These are phyloP conservation scores for Sphagnum contortum DNA, from an alignment of 225 moss, liverwort and hornwort species.

Conservation along the genomic window DNA sequence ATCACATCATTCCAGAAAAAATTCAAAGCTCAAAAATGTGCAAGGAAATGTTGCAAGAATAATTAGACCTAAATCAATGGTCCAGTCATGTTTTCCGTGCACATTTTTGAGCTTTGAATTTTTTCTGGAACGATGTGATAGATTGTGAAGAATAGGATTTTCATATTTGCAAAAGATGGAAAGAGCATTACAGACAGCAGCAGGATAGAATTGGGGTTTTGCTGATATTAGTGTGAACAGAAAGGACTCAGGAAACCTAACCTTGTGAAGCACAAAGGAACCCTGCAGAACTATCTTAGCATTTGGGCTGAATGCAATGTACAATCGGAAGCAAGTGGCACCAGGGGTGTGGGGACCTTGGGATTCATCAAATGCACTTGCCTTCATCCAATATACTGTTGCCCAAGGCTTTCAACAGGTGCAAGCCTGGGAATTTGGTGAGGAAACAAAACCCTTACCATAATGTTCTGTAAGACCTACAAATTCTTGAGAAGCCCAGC, in stretches of 20 bases:
- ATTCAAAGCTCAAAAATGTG: background rate
- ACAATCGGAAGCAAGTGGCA: conserved; percentile 31
- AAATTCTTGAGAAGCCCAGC: too few species aligned
- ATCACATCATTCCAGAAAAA: background rate
- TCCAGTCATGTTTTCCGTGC: too few species aligned
- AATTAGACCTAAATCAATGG: background rate
- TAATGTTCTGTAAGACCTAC: too few species aligned
- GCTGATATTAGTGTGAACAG: too few species aligned
- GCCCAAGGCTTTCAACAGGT: conserved; percentile 54
- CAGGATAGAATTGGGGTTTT: background rate
- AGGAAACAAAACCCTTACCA: background rate
- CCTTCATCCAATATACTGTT: conserved; percentile 61
- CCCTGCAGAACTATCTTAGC: conserved; percentile 60
- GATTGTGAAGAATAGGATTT: background rate
- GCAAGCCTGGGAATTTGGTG: conserved; percentile 89
- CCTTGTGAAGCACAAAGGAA: too few species aligned
- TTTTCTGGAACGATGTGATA: background rate
- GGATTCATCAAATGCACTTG: conserved; percentile 75
- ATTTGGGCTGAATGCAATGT: conserved; percentile 82
- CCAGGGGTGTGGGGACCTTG: conserved; percentile 29
- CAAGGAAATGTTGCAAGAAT: background rate
- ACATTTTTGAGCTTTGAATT: background rate
- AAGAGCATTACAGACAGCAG: background rate
- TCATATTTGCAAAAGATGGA: background rate
- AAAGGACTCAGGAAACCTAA: too few species aligned